Evolutionary conservation across 148 eudicot genomes (phyloP), one percentile per base, ranked within the genome.

Genomic region (Persicaria maculosa): DNA sequence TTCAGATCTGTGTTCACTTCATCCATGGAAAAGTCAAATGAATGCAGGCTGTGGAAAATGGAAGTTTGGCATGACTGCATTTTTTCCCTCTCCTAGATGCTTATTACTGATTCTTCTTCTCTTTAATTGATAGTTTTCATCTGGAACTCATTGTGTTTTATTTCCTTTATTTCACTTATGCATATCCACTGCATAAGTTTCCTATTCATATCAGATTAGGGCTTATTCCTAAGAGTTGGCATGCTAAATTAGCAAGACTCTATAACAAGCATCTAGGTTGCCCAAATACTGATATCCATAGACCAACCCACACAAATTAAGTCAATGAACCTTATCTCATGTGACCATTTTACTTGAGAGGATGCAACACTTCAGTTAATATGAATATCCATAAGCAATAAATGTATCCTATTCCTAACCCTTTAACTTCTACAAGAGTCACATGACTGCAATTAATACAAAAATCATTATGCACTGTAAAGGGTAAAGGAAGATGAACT

Each of bases 401-500:
- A 19, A 5, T 17, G 22, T 17, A 55, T 55, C 61, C 2, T 55
- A n/a, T 55, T 55, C 25, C 61, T 6, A 55, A 55, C 61, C 61
- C n/a, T 55, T 54, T 61, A 22, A 9, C 1, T 8, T 22, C 67
- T 22, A 25, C 67, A 25, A 12, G 12, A 31, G n/a, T 62, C 68
- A 62, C 68, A 62, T 9, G 68, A 31, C 68, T 31, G 31, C 68
- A 62, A 31, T 62, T 11, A 62, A 10, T 31, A 62, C 68, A 61
- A 61, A 61, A 4, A 22, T 61, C 67, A 61, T 22, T 22, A 9
- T 61, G 40, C 43, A 61, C 43, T 61, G 44, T 61, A 22, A 58
- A 58, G 64, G 25, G 64, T 10, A 19, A 58, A 19, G 31, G 25
- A 17, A 54, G 58, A 31, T 31, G 40, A 31, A 31, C 58, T 54